Percentiles rank a stretch among this genome's conserved stretches.
Conservation (phyloP, 179 eudicot genomes). For the Corrigiola litoralis region DNA sequence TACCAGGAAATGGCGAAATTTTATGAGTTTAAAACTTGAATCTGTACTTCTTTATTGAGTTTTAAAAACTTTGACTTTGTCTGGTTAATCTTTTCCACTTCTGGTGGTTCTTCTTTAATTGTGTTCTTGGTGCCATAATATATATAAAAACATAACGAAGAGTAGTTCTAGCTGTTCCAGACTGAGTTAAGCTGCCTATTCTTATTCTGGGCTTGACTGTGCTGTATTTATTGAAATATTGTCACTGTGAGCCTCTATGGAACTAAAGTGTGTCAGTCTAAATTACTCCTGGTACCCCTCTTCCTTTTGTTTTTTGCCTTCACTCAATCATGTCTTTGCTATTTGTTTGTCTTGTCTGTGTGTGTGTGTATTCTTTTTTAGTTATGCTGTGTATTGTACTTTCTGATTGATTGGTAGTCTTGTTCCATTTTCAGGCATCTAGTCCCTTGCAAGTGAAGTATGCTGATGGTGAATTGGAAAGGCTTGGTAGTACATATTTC, state of each 20-base stretch:
- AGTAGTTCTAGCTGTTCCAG: background rate
- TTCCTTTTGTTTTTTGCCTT: background rate
- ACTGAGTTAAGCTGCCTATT: background rate
- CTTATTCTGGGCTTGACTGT: background rate
- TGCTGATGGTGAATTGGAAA: slow-evolving; percentile 99
- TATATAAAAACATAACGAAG: background rate
- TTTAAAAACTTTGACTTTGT: background rate
- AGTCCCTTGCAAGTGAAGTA: slow-evolving; percentile 99
- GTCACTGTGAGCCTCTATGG: background rate
- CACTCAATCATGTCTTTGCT: background rate
- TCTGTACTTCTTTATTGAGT: background rate
- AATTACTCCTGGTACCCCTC: background rate
- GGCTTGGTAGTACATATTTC: slow-evolving; percentile 57
- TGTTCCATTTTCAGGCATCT: slow-evolving; percentile 58
- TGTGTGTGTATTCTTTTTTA: background rate
- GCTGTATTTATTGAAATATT: background rate
- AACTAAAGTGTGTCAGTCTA: background rate
- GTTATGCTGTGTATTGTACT: background rate
- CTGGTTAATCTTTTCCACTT: background rate
- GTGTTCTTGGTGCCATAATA: background rate
- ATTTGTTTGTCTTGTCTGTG: background rate
- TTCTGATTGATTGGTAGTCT: too few species aligned
- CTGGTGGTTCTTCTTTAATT: background rate
- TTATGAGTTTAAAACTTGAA: too few species aligned
- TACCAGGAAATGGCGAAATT: too few species aligned